Conservation (phyloP, 1,139 yeast genomes). For the Magnusiomyces fungicola region DNA sequence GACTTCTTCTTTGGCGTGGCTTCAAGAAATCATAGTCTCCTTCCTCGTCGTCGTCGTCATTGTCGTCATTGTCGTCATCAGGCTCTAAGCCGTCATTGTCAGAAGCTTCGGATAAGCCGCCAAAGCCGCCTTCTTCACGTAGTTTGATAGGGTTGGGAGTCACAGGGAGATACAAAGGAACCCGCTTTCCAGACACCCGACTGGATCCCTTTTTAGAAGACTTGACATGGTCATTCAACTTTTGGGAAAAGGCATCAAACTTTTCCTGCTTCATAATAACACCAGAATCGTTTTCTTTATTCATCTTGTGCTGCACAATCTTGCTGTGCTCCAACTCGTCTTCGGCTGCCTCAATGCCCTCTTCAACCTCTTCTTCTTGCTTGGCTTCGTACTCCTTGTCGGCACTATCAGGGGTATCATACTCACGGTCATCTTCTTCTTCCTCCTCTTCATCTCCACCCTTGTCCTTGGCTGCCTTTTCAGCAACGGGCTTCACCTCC, state of each 20-base stretch:
- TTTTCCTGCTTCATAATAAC: conserved; percentile 10
- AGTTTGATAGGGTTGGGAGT: conserved; percentile 15
- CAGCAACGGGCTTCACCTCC: not conserved
- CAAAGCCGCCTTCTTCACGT: conserved; percentile 8
- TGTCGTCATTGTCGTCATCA: conserved; percentile 11
- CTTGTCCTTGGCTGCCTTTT: not conserved
- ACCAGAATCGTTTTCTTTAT: conserved; percentile 9
- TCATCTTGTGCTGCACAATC: conserved; percentile 12
- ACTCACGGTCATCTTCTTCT: not conserved
- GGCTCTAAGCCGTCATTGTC: conserved; percentile 10
- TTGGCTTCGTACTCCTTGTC: not conserved
- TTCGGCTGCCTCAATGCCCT: conserved; percentile 15
- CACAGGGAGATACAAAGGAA: conserved; percentile 14
- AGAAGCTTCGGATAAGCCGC: conserved; percentile 9
- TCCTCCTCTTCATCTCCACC: conserved; percentile 6
- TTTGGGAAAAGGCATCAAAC: not conserved
- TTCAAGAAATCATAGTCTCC: not conserved
- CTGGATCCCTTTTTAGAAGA: not conserved
- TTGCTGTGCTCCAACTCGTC: conserved; percentile 9
- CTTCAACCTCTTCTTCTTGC: conserved; percentile 9
- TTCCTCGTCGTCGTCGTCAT: conserved; percentile 3
- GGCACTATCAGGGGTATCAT: not conserved
- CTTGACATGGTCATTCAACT: not conserved
- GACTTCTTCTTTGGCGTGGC: too few relatives aligned
- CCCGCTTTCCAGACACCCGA: not conserved